Conservation (phyloP, 805 yeast species). For the Metschnikowia shivogae region DNA sequence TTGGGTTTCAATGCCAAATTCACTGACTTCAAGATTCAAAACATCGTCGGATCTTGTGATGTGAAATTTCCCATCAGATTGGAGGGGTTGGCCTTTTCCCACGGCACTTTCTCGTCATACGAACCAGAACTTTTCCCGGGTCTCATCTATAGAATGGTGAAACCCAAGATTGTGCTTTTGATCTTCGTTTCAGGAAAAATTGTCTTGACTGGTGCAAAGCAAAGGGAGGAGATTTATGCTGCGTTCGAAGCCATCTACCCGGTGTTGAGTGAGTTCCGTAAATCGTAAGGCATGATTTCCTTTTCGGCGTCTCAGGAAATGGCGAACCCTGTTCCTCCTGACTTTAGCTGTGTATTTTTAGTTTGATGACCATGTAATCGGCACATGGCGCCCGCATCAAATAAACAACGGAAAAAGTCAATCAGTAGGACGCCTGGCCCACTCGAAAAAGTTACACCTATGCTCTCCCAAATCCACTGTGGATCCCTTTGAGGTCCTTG, state of each 20-base stretch:
- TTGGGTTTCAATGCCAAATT: slow-evolving; percentile 97
- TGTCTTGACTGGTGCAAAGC: slow-evolving; percentile 97
- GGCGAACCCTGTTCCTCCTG: background rate
- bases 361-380: slow-evolving; percentile 1
- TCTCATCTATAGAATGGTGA: slow-evolving; percentile 97
- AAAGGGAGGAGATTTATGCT: slow-evolving; percentile 96
- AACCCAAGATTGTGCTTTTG: slow-evolving; percentile 92
- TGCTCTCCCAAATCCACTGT: slow-evolving; percentile 15
- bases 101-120: slow-evolving; percentile 97
- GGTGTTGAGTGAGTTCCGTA: slow-evolving; percentile 95
- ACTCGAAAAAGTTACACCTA: slow-evolving; percentile 17
- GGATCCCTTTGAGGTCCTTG: slow-evolving; percentile 12
- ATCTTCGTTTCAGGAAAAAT: slow-evolving; percentile 97
- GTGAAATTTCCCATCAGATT: slow-evolving; percentile 96
- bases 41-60: slow-evolving; percentile 97
- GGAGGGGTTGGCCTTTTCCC: slow-evolving; percentile 96
- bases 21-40: slow-evolving; percentile 96
- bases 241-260: slow-evolving; percentile 99
- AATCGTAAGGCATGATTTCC: slow-evolving; percentile 39
- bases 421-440: slow-evolving; percentile 12
- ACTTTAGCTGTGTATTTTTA: slow-evolving; percentile 5
- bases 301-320: background rate
- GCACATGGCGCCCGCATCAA: slow-evolving; percentile 3
- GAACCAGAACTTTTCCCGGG: slow-evolving; percentile 99
- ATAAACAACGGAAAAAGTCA: background rate